phyloP scores from a whole-genome alignment of 306 rosid genomes.

The Geum urbanum region DNA sequence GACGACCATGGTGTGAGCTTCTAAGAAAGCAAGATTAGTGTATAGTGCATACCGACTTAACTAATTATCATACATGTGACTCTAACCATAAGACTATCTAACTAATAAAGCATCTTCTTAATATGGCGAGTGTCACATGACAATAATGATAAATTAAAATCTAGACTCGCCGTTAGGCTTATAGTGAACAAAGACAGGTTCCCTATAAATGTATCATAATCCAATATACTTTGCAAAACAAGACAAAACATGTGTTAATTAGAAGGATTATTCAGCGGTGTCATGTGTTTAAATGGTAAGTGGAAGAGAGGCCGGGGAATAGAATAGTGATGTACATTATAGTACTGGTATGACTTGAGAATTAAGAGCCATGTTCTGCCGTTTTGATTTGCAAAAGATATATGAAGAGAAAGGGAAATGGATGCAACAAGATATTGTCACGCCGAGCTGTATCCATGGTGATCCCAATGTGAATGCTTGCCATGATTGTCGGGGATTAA shows the following conservation, averaged over 20 bases:
- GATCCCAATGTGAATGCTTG: slow-evolving; percentile 44
- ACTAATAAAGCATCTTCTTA: neutral
- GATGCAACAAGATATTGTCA: slow-evolving; percentile 30
- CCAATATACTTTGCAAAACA: neutral
- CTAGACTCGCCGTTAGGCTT: neutral
- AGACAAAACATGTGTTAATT: neutral
- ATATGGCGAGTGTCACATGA: slow-evolving; percentile 20
- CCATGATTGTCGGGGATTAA: slow-evolving; percentile 50
- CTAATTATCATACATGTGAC: neutral
- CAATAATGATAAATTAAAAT: neutral
- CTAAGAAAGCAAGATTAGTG: neutral
- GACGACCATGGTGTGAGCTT: neutral
- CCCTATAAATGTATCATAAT: slow-evolving; percentile 22
- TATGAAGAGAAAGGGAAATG: slow-evolving; percentile 1
- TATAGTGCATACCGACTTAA: neutral
- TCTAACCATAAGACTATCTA: neutral
- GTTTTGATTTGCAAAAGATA: neutral
- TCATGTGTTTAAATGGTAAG: slow-evolving; percentile 7
- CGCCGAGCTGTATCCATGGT: slow-evolving; percentile 41
- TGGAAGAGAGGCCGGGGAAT: neutral
- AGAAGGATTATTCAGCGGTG: slow-evolving; percentile 1
- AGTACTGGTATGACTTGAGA: slow-evolving; percentile 13
- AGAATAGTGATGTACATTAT: neutral
- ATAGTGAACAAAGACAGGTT: slow-evolving; percentile 6
- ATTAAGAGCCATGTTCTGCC: slow-evolving; percentile 29